Percentiles rank a stretch among this genome's conserved stretches.
phyloP scores from a whole-genome alignment of 148 eudicot species.

The Nepenthes mirabilis region DNA sequence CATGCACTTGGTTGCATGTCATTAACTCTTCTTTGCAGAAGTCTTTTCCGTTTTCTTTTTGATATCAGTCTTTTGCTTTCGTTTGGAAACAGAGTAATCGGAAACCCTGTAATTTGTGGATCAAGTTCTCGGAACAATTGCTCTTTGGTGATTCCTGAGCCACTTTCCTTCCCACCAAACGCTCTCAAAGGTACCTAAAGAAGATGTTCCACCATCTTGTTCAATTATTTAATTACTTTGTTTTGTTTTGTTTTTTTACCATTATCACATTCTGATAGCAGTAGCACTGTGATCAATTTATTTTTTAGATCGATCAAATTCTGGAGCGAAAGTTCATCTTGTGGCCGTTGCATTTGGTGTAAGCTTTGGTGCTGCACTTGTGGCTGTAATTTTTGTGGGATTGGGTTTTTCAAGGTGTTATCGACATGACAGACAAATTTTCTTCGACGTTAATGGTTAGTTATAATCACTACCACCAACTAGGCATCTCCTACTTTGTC shows the following conservation, averaged over 20 bases:
- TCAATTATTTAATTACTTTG: background rate
- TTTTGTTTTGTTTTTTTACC: background rate
- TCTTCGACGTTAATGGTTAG: slow-evolving; percentile 84
- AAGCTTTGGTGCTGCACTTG: slow-evolving; percentile 46
- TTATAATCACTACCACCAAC: background rate
- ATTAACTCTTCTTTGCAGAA: no score
- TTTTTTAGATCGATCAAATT: slow-evolving; percentile 26
- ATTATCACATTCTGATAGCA: background rate
- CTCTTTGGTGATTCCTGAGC: slow-evolving; percentile 58
- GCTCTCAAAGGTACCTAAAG: slow-evolving; percentile 30
- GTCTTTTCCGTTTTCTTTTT: background rate
- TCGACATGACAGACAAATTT: slow-evolving; percentile 53
- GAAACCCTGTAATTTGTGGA: slow-evolving; percentile 72
- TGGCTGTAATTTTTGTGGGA: slow-evolving; percentile 23
- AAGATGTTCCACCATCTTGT: background rate
- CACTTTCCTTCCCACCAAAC: slow-evolving; percentile 60
- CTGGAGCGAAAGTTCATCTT: slow-evolving; percentile 35
- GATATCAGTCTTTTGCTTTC: slow-evolving; percentile 2
- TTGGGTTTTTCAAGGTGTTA: slow-evolving; percentile 74
- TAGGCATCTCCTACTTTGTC: background rate
- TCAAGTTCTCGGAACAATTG: slow-evolving; percentile 44
- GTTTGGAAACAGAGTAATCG: slow-evolving; percentile 43
- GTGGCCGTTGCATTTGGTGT: slow-evolving; percentile 55
- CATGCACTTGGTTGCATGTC: no score
- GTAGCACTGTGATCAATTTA: background rate